A percentile compares a stretch with the other conserved stretches of the same genome.
Evolutionary conservation across 2,329 filamentous ascomycete genomes (phyloP).

Genomic region (Fusarium transvaalense): DNA sequence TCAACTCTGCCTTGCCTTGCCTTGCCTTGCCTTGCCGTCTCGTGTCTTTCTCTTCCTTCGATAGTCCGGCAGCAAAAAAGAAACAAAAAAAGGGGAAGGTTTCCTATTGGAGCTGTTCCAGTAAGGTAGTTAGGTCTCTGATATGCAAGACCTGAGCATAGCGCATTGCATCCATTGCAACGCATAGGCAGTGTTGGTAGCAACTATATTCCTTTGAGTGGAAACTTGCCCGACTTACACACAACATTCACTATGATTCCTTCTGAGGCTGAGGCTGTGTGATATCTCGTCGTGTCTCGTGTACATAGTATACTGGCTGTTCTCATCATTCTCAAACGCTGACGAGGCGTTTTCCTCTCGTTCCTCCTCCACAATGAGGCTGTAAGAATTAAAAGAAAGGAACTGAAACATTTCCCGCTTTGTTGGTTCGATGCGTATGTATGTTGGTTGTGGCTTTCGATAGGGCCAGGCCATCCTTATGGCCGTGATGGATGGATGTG

Average conservation of each 20-base stretch:
- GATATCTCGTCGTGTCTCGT: slow-evolving; percentile 4
- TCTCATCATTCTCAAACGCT: slow-evolving; percentile 2
- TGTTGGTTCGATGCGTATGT: slow-evolving; percentile 18
- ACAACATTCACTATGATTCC: not conserved
- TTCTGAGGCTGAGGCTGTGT: slow-evolving; percentile 6
- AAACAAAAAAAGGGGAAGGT: not conserved
- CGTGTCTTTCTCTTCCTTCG: not conserved
- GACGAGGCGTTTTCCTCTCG: slow-evolving; percentile 26
- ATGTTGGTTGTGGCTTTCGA: slow-evolving; percentile 36
- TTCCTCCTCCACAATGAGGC: slow-evolving; percentile 15
- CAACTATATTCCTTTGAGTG: not conserved
- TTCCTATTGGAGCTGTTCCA: not conserved
- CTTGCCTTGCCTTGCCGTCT: not conserved
- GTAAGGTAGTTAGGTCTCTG: not conserved
- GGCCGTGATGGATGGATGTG: slow-evolving; percentile 30
- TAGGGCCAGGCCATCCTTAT: slow-evolving; percentile 34
- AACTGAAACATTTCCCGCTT: slow-evolving; percentile 20
- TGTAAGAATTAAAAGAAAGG: slow-evolving; percentile 15
- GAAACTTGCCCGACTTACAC: slow-evolving; percentile 23
- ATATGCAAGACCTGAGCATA: slow-evolving; percentile 12
- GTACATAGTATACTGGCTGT: not conserved
- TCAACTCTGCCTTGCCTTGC: slow-evolving; percentile 19
- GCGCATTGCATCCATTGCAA: not conserved
- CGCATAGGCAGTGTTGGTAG: not conserved
- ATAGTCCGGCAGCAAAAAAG: not conserved